A percentile compares a stretch with the other conserved stretches of the same genome.
Evolutionary conservation across 2,329 filamentous ascomycete genomes (phyloP).

Genomic region (Drechslerella coelobrocha): DNA sequence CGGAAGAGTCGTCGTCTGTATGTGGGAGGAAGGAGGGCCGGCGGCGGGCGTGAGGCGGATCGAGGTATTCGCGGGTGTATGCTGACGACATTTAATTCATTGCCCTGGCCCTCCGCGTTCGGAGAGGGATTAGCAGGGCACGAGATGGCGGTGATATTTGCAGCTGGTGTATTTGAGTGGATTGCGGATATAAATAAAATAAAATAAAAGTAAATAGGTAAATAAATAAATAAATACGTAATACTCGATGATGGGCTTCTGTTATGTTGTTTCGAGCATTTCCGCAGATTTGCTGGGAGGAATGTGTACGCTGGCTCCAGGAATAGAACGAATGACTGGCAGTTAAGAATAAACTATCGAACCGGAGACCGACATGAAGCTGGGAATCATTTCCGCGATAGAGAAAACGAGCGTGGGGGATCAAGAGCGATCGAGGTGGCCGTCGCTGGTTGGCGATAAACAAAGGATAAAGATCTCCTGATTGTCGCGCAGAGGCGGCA

Average conservation of each 20-base stretch:
- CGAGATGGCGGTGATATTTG: not conserved
- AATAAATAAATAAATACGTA: no score
- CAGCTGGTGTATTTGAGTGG: not conserved
- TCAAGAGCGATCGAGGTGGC: not conserved
- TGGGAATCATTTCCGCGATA: no score
- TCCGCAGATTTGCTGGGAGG: no score
- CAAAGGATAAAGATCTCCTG: not conserved
- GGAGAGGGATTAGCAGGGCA: not conserved
- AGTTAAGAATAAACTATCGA: no score
- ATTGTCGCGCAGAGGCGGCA: not conserved
- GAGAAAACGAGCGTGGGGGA: not conserved
- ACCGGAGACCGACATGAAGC: no score
- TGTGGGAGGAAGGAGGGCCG: slow-evolving; percentile 25
- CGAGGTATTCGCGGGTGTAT: slow-evolving; percentile 44
- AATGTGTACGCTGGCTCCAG: no score
- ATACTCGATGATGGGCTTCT: no score
- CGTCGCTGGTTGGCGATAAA: not conserved
- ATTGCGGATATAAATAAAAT: not conserved
- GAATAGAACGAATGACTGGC: no score
- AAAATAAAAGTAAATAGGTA: no score
- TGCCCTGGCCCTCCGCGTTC: not conserved
- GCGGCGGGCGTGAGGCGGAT: slow-evolving; percentile 46
- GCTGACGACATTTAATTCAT: slow-evolving; percentile 51
- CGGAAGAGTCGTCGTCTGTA: slow-evolving; percentile 29
- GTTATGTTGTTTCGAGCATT: no score